Conservation (phyloP, 306 rosid genomes). For the Alnus glutinosa region DNA sequence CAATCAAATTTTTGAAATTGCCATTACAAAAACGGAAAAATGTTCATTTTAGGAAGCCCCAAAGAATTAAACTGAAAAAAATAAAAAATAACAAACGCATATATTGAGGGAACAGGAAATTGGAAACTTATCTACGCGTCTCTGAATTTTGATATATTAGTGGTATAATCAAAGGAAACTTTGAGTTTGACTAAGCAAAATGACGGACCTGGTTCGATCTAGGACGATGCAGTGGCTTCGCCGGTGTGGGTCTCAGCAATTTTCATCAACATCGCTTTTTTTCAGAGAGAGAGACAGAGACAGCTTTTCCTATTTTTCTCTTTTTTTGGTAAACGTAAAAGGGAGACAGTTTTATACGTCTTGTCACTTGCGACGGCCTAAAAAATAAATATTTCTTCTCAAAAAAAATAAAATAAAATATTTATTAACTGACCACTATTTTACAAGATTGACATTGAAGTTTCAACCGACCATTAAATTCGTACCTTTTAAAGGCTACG, state of each 20-base stretch:
- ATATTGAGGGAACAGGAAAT: neutral
- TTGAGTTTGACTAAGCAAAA: conserved; percentile 1
- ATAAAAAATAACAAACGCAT: neutral
- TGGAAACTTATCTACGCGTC: neutral
- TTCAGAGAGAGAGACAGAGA: conserved; percentile 21
- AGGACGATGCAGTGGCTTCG: conserved; percentile 44
- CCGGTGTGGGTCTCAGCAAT: conserved; percentile 50
- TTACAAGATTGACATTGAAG: too few relatives aligned
- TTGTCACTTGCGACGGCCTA: conserved; percentile 24
- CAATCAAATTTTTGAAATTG: conserved; percentile 7
- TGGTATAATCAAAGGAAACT: neutral
- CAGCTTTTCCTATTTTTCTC: neutral
- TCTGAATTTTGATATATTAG: neutral
- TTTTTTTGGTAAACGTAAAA: neutral
- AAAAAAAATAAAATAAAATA: too few relatives aligned
- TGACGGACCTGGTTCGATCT: conserved; percentile 71
- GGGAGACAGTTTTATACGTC: neutral
- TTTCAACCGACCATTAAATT: too few relatives aligned
- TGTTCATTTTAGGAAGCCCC: conserved; percentile 12
- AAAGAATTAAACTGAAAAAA: conserved; percentile 9
- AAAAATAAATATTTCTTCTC: conserved; percentile 1
- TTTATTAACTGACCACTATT: too few relatives aligned
- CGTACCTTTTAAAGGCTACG: too few relatives aligned
- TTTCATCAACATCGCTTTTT: conserved; percentile 39
- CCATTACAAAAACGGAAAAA: conserved; percentile 10